phyloP scores from a whole-genome alignment of 2,329 filamentous ascomycete genomes.

The Cladophialophora exuberans region DNA sequence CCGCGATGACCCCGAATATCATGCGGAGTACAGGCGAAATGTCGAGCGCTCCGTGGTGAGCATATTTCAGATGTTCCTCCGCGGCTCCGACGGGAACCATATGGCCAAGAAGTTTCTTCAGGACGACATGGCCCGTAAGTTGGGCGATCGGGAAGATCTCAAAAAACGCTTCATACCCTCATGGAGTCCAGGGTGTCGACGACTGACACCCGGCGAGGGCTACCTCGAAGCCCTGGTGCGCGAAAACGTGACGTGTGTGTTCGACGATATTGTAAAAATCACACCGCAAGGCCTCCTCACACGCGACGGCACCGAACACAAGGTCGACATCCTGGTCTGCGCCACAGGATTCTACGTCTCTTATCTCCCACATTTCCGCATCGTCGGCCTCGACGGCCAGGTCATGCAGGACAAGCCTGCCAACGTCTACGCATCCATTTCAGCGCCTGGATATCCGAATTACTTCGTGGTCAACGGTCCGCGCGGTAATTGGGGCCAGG shows the following conservation, averaged over 20 bases:
- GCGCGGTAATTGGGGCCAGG: conserved; percentile 35
- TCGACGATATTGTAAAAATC: conserved; percentile 33
- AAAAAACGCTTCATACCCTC: conserved; percentile 31
- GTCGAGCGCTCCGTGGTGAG: conserved; percentile 20
- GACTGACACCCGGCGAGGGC: conserved; percentile 49
- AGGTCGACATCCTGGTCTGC: conserved; percentile 42
- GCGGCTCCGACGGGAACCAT: conserved; percentile 21
- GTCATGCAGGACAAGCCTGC: conserved; percentile 49
- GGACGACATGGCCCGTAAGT: conserved; percentile 30
- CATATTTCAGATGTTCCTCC: conserved; percentile 25
- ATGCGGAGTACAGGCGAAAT: conserved; percentile 20
- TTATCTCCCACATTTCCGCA: conserved; percentile 49
- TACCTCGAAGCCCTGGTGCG: conserved; percentile 29
- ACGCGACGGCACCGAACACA: conserved; percentile 34
- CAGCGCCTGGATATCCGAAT: conserved; percentile 50
- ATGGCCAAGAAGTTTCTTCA: conserved; percentile 21
- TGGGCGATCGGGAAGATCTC: conserved; percentile 31
- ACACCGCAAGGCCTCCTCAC: conserved; percentile 39
- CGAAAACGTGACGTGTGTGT: conserved; percentile 32
- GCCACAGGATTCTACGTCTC: conserved; percentile 43
- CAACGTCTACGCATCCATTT: conserved; percentile 49
- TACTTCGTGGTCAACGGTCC: conserved; percentile 41
- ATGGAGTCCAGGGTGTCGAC: conserved; percentile 46
- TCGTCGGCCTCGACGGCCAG: conserved; percentile 39
- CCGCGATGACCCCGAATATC: conserved; percentile 23